Percentiles rank a stretch among this genome's conserved stretches.
phyloP scores from a whole-genome alignment of 2,329 filamentous ascomycete genomes.

The Hymenoscyphus repandus region DNA sequence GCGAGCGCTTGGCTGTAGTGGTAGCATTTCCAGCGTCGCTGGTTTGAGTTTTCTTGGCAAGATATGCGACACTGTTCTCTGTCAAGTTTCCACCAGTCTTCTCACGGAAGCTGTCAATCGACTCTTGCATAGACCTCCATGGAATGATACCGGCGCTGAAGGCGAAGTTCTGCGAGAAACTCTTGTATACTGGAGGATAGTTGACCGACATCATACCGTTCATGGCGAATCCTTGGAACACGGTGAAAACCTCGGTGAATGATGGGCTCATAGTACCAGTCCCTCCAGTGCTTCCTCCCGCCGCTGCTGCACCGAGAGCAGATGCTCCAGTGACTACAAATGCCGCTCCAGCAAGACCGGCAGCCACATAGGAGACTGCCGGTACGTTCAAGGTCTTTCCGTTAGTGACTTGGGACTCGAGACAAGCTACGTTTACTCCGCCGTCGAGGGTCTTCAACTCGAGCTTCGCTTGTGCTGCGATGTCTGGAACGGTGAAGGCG shows the following conservation, averaged over 20 bases:
- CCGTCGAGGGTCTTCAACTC: slow-evolving; percentile 60
- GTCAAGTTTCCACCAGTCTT: slow-evolving; percentile 84
- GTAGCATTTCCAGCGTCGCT: slow-evolving; percentile 56
- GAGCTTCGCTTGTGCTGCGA: slow-evolving; percentile 79
- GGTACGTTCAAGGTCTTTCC: slow-evolving; percentile 74
- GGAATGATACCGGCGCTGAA: slow-evolving; percentile 83
- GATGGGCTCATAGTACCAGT: slow-evolving; percentile 69
- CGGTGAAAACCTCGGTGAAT: slow-evolving; percentile 78
- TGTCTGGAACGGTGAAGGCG: slow-evolving; percentile 85
- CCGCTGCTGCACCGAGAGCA: slow-evolving; percentile 57
- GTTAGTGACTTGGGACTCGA: slow-evolving; percentile 76
- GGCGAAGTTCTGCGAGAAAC: slow-evolving; percentile 87
- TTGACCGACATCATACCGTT: slow-evolving; percentile 94
- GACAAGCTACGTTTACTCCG: slow-evolving; percentile 67
- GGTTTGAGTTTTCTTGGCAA: slow-evolving; percentile 71
- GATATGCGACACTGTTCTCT: slow-evolving; percentile 65
- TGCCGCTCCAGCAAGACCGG: slow-evolving; percentile 79
- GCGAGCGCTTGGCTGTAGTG: slow-evolving; percentile 47
- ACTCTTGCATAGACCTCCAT: slow-evolving; percentile 72
- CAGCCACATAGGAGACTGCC: slow-evolving; percentile 78
- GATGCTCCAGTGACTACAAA: slow-evolving; percentile 68
- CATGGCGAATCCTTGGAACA: slow-evolving; percentile 91
- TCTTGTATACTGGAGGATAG: slow-evolving; percentile 82
- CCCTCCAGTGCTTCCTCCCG: slow-evolving; percentile 45
- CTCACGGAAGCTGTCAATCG: slow-evolving; percentile 79